A percentile compares a stretch with the other conserved stretches of the same genome.
phyloP scores from a whole-genome alignment of 2,329 filamentous ascomycete species.

The Geosmithia flava region DNA sequence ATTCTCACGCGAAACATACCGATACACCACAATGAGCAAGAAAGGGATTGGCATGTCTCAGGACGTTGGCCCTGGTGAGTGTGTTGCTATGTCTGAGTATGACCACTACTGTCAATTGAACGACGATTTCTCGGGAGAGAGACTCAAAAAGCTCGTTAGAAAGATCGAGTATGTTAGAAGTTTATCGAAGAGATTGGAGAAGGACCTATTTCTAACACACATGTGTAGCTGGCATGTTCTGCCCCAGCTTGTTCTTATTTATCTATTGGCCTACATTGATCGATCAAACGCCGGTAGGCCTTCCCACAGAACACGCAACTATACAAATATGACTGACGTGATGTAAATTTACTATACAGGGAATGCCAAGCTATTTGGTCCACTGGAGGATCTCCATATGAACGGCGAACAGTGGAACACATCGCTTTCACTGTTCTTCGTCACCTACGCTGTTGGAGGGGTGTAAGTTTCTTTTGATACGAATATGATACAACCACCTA shows the following conservation, averaged over 20 bases:
- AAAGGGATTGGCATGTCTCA: no score
- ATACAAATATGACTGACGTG: background rate
- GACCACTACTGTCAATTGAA: background rate
- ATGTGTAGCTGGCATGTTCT: constrained; percentile 12
- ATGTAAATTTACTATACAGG: constrained; percentile 13
- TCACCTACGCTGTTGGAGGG: constrained; percentile 64
- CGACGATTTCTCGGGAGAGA: background rate
- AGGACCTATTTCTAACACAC: background rate
- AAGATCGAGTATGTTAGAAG: background rate
- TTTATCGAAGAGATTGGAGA: background rate
- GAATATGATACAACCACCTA: constrained; percentile 55
- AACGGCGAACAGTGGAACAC: constrained; percentile 58
- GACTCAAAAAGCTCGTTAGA: background rate
- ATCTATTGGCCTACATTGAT: constrained; percentile 44
- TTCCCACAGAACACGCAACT: background rate
- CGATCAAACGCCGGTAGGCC: constrained; percentile 33
- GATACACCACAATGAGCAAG: background rate
- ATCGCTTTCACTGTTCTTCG: constrained; percentile 61
- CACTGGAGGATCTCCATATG: constrained; percentile 41
- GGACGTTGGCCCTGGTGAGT: background rate
- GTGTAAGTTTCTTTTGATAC: constrained; percentile 42
- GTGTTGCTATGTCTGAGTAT: background rate
- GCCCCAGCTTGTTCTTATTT: constrained; percentile 43
- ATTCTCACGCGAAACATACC: no score
- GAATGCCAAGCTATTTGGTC: constrained; percentile 53